These are phyloP conservation scores for Aureobasidium sp. DNA, from an alignment of 2,329 filamentous ascomycete genomes.

Conservation along the genomic window DNA sequence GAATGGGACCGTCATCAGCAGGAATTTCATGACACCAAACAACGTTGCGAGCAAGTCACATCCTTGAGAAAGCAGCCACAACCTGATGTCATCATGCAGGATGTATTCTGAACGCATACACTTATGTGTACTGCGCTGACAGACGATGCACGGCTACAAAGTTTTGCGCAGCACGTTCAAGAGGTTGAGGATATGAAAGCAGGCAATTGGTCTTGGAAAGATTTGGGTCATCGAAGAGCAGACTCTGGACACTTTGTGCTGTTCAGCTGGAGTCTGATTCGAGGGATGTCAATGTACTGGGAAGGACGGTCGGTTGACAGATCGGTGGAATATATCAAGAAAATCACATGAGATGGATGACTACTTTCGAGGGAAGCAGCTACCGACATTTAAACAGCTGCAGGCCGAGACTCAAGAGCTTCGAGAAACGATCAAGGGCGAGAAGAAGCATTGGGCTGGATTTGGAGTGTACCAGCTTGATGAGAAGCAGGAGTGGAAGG, in stretches of 20 bases:
- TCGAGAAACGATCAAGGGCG: no score
- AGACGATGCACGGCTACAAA: not conserved
- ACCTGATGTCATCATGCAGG: not conserved
- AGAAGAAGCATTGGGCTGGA: no score
- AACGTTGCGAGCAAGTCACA: not conserved
- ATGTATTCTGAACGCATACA: not conserved
- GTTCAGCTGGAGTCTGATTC: not conserved
- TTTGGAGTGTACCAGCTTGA: no score
- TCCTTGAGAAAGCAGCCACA: not conserved
- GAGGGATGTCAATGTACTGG: not conserved
- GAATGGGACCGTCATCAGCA: not conserved
- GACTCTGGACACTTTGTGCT: not conserved
- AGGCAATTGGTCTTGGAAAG: not conserved
- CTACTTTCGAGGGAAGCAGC: no score
- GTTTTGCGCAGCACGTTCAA: not conserved
- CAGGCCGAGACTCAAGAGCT: no score
- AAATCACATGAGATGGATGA: no score
- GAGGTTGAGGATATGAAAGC: not conserved
- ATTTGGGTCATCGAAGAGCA: not conserved
- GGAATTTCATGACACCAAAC: not conserved
- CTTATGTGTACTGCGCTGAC: not conserved
- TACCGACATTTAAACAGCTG: no score
- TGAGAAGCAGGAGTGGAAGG: no score
- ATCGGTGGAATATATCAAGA: no score
- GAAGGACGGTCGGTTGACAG: not conserved